Evolutionary conservation across 2,329 filamentous ascomycete species (phyloP).

Genomic region (Ophiosphaerella narmari): DNA sequence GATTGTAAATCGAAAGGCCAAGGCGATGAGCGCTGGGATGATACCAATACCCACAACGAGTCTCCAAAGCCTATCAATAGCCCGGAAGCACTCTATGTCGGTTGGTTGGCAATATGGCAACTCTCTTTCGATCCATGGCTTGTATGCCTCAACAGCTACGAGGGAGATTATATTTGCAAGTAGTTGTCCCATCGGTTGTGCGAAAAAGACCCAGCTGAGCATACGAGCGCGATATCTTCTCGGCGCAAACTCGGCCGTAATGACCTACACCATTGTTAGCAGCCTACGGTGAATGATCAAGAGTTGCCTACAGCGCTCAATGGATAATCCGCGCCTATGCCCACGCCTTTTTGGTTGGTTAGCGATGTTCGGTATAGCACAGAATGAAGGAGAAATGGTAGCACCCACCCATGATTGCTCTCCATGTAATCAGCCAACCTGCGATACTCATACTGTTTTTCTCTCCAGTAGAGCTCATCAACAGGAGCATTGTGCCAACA

Average conservation of each 20-base stretch:
- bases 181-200: conserved; percentile 49
- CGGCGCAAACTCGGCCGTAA: conserved; percentile 48
- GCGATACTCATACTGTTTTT: conserved; percentile 44
- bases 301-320: conserved; percentile 34
- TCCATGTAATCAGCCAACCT: conserved; percentile 48
- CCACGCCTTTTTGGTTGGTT: conserved; percentile 23
- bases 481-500: conserved; percentile 45
- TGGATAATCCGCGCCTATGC: conserved; percentile 47
- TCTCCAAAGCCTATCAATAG: conserved; percentile 48
- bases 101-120: conserved; percentile 17
- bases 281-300: not conserved
- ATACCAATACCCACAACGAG: conserved; percentile 47
- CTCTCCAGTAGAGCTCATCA: conserved; percentile 45
- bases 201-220: conserved; percentile 49
- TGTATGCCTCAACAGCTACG: conserved; percentile 32
- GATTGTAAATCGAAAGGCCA: conserved; percentile 48
- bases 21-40: conserved; percentile 30
- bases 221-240: conserved; percentile 46
- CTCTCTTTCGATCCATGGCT: conserved; percentile 25
- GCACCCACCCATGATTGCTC: conserved; percentile 44
- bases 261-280: conserved; percentile 17
- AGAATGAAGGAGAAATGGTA: too few relatives aligned
- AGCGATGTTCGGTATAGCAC: too few relatives aligned
- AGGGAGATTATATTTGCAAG: conserved; percentile 38
- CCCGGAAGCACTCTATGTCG: conserved; percentile 30